Evolutionary conservation across 106 monocot species (phyloP), one percentile per base, ranked within the genome.

Genomic region (Chionographis japonica): DNA sequence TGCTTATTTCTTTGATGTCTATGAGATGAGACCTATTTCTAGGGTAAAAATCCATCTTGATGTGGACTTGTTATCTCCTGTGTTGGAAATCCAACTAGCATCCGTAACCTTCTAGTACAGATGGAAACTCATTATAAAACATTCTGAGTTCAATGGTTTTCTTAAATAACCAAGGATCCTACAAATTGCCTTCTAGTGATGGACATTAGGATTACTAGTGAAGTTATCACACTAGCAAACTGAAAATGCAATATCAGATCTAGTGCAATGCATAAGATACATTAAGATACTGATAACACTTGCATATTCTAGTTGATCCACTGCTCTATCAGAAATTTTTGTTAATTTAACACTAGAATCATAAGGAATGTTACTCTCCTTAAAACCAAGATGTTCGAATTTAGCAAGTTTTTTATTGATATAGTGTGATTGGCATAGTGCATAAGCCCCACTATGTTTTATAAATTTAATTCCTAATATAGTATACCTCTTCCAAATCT

Each of bases 241-340:
- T 35, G 8, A 8, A 42, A 50, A 61, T 35, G 19, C 71, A 42
- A 60, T 20, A 71, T 71, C 49, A 13, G 15, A 60, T 11, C 60
- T 71, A 17, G 58, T 70, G 20, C 71, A 60, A 51, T 73, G 54
- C 40, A 42, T 74, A 37, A 11, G 56, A 74, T 50, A 74, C 65
- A 74, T 67, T 49, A 74, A 37, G 39, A 56, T 49, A 1, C 58
- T 62, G 2, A 63, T 16, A 9, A 14, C 53, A 51, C 72, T 62
- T 17, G 72, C 61, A 72, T 72, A 72, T 17, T 72, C 38, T 19
- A 72, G 7, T 38, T 72, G 62, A 3, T 8, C 72, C 8, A 40
- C 0, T n/a, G 20, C 9, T 40, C 66, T 58, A 7, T 55, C 27
- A 58, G 9, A 17, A 49, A n/a, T 66, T 67, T 8, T 58, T 37